A percentile compares a stretch with the other conserved stretches of the same genome.
Conservation (phyloP, 2,329 filamentous ascomycete species). For the Apiospora hydei region DNA sequence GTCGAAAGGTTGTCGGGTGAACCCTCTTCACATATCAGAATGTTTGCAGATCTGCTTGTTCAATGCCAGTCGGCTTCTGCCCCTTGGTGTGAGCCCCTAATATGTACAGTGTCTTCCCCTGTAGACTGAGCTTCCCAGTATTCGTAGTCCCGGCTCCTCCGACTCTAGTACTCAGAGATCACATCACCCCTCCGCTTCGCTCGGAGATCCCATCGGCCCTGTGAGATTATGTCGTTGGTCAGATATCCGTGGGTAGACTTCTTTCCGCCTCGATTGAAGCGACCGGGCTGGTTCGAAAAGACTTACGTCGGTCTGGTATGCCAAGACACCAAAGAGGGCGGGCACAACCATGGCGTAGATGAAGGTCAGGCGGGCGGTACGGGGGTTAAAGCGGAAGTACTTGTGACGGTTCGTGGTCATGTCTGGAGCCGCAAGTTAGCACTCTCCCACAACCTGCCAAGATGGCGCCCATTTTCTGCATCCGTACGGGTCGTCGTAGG, state of each 20-base stretch:
- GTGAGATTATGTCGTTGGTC: slow-evolving; percentile 24
- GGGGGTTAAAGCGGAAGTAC: slow-evolving; percentile 92
- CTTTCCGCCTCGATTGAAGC: not conserved
- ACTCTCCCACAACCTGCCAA: not conserved
- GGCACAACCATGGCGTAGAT: slow-evolving; percentile 80
- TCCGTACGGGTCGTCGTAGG: not conserved
- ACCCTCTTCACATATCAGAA: not conserved
- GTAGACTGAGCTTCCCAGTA: not conserved
- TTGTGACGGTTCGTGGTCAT: slow-evolving; percentile 87
- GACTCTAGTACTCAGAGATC: slow-evolving; percentile 75
- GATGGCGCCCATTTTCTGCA: not conserved
- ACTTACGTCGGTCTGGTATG: slow-evolving; percentile 87
- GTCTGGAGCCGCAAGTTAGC: slow-evolving; percentile 57
- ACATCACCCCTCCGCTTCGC: slow-evolving; percentile 89
- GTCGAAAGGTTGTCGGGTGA: too few relatives aligned
- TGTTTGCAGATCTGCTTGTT: not conserved
- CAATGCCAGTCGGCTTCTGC: not conserved
- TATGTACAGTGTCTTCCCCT: slow-evolving; percentile 12
- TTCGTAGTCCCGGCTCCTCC: slow-evolving; percentile 22
- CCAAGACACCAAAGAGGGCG: slow-evolving; percentile 71
- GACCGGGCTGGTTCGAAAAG: not conserved
- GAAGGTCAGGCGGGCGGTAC: slow-evolving; percentile 82
- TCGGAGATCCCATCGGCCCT: slow-evolving; percentile 88
- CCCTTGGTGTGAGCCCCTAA: not conserved
- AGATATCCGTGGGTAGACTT: not conserved